These are phyloP conservation scores for Capsella bursapastoris DNA, from an alignment of 345 rosid genomes.

Conservation along the genomic window DNA sequence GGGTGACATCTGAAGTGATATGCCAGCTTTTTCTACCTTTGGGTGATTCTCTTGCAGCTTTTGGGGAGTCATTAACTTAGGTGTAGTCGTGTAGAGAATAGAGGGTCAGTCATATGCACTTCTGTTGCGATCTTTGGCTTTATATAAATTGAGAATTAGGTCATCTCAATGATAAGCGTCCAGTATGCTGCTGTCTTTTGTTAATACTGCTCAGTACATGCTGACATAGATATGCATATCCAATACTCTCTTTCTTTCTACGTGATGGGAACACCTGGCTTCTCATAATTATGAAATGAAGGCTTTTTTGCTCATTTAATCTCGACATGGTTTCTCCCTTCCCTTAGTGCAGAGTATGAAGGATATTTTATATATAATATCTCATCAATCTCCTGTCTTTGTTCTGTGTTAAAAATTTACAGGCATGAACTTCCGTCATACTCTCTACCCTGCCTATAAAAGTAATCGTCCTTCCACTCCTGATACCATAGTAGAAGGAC, in stretches of 20 bases:
- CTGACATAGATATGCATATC: conserved; percentile 28
- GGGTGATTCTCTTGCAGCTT: conserved; percentile 14
- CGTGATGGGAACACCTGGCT: conserved; percentile 6
- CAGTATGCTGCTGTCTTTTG: background rate
- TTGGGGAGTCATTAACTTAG: conserved; percentile 14
- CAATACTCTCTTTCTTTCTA: background rate
- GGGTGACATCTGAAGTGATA: conserved; percentile 16
- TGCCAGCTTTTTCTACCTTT: background rate
- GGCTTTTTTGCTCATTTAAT: conserved; percentile 2
- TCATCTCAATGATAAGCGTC: background rate
- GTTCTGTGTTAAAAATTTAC: conserved; percentile 31
- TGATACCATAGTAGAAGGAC: conserved; percentile 93
- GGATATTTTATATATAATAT: conserved; percentile 1
- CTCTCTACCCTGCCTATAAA: conserved; percentile 82
- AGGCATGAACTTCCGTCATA: conserved; percentile 90
- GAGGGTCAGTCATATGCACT: background rate
- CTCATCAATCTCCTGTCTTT: conserved; percentile 5
- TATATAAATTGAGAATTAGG: background rate
- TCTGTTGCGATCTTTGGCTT: background rate
- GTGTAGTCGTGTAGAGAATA: conserved; percentile 25
- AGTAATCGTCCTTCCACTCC: conserved; percentile 95
- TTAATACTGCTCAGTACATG: background rate
- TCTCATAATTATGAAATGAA: conserved; percentile 11
- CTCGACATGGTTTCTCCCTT: conserved; percentile 19
- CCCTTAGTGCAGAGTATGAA: conserved; percentile 16